Conservation (phyloP, 2,329 filamentous ascomycete genomes). For the Colletotrichum tropicicola region DNA sequence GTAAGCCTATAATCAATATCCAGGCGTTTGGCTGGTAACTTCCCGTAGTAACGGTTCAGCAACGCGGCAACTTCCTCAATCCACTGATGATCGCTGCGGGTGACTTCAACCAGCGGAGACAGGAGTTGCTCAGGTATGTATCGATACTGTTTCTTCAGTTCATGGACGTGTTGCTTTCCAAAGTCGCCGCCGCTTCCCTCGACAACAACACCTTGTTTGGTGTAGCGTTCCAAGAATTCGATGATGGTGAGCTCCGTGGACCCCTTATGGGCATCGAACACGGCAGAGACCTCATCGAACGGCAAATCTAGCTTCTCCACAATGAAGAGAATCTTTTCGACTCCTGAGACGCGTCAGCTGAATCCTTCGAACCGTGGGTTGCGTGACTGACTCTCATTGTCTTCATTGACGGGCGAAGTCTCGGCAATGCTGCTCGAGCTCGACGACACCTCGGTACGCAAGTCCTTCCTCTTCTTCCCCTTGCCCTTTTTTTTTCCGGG, state of each 20-base stretch:
- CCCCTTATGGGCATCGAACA: constrained; percentile 48
- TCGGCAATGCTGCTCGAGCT: constrained; percentile 27
- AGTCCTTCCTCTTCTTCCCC: constrained; percentile 43
- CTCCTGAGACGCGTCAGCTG: constrained; percentile 33
- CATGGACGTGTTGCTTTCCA: constrained; percentile 40
- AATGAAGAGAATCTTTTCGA: constrained; percentile 53
- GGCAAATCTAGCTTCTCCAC: constrained; percentile 53
- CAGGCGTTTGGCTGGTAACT: constrained; percentile 46
- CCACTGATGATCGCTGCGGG: constrained; percentile 37
- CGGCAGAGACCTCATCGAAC: constrained; percentile 48
- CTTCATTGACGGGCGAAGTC: constrained; percentile 3
- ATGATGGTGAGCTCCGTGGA: constrained; percentile 51
- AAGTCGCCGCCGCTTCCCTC: constrained; percentile 38
- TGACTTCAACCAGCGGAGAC: constrained; percentile 51
- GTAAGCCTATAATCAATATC: constrained; percentile 48
- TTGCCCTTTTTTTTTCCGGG: constrained; percentile 39
- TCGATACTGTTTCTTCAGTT: constrained; percentile 47
- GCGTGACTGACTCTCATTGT: constrained; percentile 13
- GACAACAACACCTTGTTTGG: constrained; percentile 40
- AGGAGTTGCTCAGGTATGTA: constrained; percentile 55
- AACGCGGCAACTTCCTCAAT: constrained; percentile 51
- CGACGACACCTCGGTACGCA: constrained; percentile 16
- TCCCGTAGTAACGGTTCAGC: constrained; percentile 52
- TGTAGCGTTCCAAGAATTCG: constrained; percentile 53
- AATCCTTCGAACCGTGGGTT: no score